phyloP scores from a whole-genome alignment of 2,329 filamentous ascomycete species.

The Colletotrichum sp. region DNA sequence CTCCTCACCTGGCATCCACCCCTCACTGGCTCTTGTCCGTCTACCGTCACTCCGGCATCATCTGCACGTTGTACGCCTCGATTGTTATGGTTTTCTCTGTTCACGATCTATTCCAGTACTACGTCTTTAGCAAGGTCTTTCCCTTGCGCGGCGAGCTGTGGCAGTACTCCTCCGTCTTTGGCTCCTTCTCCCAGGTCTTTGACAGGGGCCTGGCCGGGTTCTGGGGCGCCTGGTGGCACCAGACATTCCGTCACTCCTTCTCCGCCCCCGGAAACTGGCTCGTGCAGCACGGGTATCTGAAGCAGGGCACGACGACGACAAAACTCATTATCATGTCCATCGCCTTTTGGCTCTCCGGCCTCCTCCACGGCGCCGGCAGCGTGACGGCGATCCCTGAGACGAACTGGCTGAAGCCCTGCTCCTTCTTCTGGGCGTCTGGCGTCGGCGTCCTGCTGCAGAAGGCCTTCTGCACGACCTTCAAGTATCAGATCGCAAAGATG shows the following conservation, averaged over 20 bases:
- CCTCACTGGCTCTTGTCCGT: slow-evolving; percentile 52
- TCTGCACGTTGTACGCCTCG: slow-evolving; percentile 62
- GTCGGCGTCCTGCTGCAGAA: slow-evolving; percentile 69
- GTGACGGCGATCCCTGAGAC: slow-evolving; percentile 64
- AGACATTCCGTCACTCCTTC: slow-evolving; percentile 81
- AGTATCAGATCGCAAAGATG: slow-evolving; percentile 34
- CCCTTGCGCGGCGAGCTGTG: slow-evolving; percentile 56
- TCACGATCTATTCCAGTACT: slow-evolving; percentile 61
- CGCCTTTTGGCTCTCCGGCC: slow-evolving; percentile 71
- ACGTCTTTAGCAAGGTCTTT: slow-evolving; percentile 54
- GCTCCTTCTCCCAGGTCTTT: slow-evolving; percentile 58
- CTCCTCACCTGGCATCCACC: slow-evolving; percentile 48
- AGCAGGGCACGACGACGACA: slow-evolving; percentile 31
- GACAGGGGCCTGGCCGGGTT: slow-evolving; percentile 78
- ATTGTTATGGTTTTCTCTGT: slow-evolving; percentile 67
- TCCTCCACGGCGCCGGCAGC: slow-evolving; percentile 76
- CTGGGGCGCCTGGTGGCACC: slow-evolving; percentile 92
- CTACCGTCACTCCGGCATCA: slow-evolving; percentile 62
- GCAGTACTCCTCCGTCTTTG: slow-evolving; percentile 61
- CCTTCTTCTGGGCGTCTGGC: slow-evolving; percentile 77
- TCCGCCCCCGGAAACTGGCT: slow-evolving; percentile 61
- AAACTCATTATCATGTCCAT: slow-evolving; percentile 42
- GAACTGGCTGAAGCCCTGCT: slow-evolving; percentile 56
- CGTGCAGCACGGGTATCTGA: slow-evolving; percentile 42
- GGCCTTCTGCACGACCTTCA: slow-evolving; percentile 37